These are phyloP conservation scores for Coleophoma eucalyptorum DNA, from an alignment of 2,329 filamentous ascomycete species.

Conservation along the genomic window DNA sequence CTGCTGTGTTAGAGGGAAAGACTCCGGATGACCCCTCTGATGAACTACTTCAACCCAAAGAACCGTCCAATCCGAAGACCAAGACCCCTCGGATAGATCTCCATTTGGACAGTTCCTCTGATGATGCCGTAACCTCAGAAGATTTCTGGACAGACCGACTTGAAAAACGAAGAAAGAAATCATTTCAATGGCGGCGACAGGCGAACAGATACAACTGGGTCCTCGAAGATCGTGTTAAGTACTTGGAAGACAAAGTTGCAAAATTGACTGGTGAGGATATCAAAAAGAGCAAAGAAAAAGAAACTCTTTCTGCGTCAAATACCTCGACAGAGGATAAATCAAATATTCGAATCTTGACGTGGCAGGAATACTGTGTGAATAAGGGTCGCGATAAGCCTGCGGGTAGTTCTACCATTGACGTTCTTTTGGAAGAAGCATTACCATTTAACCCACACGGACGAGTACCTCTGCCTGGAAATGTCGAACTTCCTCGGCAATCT, in stretches of 20 bases:
- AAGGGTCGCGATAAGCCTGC: background rate
- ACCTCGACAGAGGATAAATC: background rate
- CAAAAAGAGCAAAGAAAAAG: background rate
- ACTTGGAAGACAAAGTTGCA: background rate
- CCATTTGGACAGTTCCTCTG: background rate
- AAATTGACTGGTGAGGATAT: background rate
- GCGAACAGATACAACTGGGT: background rate
- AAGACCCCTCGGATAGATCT: background rate
- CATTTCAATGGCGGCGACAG: background rate
- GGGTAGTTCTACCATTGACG: background rate
- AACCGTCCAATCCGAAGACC: background rate
- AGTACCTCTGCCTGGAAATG: background rate
- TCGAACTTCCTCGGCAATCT: background rate
- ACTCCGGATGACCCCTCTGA: too few relatives aligned
- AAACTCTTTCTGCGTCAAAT: background rate
- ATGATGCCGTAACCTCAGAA: background rate
- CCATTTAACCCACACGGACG: background rate
- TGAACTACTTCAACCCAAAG: background rate
- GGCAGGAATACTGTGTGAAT: background rate
- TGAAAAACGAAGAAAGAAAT: background rate
- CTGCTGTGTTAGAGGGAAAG: too few relatives aligned
- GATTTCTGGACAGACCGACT: background rate
- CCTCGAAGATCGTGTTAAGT: background rate
- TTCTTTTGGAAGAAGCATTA: background rate
- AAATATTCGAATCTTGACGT: background rate